Evolutionary conservation across 2,329 filamentous ascomycete genomes (phyloP), one percentile per base, ranked within the genome.

Genomic region (Ceratocystis eucalypticola): DNA sequence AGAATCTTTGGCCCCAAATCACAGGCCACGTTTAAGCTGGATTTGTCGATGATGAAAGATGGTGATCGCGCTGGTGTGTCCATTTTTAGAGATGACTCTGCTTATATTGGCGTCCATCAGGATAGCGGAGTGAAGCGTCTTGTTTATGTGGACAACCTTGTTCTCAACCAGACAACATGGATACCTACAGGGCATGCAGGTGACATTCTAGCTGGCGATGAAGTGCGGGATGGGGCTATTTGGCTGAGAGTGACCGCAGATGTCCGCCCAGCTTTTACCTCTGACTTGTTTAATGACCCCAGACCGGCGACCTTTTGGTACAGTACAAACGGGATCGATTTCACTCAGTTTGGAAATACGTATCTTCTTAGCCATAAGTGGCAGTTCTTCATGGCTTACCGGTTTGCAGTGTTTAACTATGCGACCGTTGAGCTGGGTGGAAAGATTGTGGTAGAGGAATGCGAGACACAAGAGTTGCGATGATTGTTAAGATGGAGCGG

Each of bases 1-100:
- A 69, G 78, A 71, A 71, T 83, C 72, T 22, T 76, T 70, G 74
- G 81, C 70, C 74, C 80, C 74, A 75, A 74, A 71, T 72, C 79
- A 45, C 70, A 71, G 0, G 82, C 76, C 0, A 84, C 81, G 0
- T 78, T 84, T 66, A 69, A 75, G 5, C 70, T 85, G 2, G 77
- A 83, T 70, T 74, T 79, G 30, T 75, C 72, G 46, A 72, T 71
- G 46, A 81, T 84, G 78, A 69, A 71, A 0, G 75, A 77, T 53
- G 82, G 82, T 3, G 82, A 84, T 68, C 74, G 77, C 10, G 75
- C 78, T 0, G 82, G 82, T 1, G 75, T 82, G 0, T 77, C 78
- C 0, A 72, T 81, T 46, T 80, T 84, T 71, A 77, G 82, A 1
- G 80, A 84, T 69, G 72, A 75, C 12, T 77, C 77, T 0, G 80